A percentile compares a stretch with the other conserved stretches of the same genome.
These are phyloP conservation scores for Aspergillus sparsus DNA, from an alignment of 495 filamentous ascomycete species.

Conservation along the genomic window DNA sequence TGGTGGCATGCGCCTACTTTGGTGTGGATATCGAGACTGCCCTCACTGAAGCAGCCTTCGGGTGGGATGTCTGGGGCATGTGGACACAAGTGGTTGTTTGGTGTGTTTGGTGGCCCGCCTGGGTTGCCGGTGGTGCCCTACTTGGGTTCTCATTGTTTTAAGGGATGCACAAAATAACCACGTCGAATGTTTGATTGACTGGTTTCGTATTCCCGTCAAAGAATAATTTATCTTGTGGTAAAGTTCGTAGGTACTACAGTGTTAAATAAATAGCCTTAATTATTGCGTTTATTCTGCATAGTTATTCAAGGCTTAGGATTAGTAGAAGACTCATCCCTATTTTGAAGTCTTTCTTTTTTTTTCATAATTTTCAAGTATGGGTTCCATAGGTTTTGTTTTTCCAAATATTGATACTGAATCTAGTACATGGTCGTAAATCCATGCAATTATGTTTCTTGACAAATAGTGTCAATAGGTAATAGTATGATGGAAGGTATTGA, in stretches of 20 bases:
- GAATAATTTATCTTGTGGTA: background rate
- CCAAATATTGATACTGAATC: constrained; percentile 22
- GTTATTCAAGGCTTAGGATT: too few relatives aligned
- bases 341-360: too few relatives aligned
- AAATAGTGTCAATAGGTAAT: constrained; percentile 8
- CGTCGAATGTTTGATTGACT: too few relatives aligned
- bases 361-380: background rate
- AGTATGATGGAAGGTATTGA: constrained; percentile 19
- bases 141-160: constrained; percentile 46
- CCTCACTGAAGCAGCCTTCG: constrained; percentile 76
- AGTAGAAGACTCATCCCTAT: too few relatives aligned
- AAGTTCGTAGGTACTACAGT: background rate
- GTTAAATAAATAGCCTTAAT: too few relatives aligned
- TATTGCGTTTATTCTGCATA: too few relatives aligned
- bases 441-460: constrained; percentile 31
- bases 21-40: constrained; percentile 55
- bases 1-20: constrained; percentile 52
- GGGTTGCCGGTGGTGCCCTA: constrained; percentile 67
- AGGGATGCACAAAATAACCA: background rate
- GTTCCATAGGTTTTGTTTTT: constrained; percentile 2
- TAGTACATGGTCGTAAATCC: constrained; percentile 25
- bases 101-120: constrained; percentile 98
- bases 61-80: constrained; percentile 89
- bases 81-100: constrained; percentile 90
- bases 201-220: background rate